phyloP scores from a whole-genome alignment of 2,329 filamentous ascomycete genomes.

The Aspergillus hiratsukae region DNA sequence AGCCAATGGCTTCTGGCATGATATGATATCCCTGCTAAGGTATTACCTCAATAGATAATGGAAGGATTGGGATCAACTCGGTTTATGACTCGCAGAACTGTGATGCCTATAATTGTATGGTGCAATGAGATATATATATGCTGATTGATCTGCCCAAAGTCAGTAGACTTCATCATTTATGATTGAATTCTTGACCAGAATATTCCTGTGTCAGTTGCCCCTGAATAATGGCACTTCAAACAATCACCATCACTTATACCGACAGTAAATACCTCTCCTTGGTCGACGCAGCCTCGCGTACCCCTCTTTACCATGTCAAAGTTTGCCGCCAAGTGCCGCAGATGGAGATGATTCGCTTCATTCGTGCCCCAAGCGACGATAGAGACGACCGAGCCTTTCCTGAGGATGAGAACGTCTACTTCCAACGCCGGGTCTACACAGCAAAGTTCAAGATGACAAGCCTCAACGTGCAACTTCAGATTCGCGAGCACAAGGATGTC shows the following conservation, averaged over 20 bases:
- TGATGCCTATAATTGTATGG: neutral
- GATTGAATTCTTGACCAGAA: neutral
- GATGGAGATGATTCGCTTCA: slow-evolving; percentile 4
- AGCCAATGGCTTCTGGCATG: neutral
- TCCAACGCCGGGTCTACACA: neutral
- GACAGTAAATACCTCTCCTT: neutral
- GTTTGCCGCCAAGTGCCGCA: slow-evolving; percentile 2
- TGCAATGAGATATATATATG: neutral
- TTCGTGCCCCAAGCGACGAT: neutral
- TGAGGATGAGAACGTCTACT: neutral
- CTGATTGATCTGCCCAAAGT: neutral
- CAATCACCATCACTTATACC: neutral
- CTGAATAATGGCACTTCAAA: neutral
- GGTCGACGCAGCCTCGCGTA: neutral
- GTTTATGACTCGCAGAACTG: neutral
- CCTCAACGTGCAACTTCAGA: neutral
- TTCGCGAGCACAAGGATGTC: neutral
- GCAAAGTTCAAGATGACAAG: slow-evolving; percentile 3
- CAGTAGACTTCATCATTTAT: neutral
- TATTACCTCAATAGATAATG: neutral
- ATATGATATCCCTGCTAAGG: neutral
- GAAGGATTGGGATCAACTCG: neutral
- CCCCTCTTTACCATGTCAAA: slow-evolving; percentile 2
- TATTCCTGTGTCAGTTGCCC: neutral
- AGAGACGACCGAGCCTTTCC: neutral